Evolutionary conservation across 148 eudicot genomes (phyloP).

Genomic region (Nepenthes gracilis): DNA sequence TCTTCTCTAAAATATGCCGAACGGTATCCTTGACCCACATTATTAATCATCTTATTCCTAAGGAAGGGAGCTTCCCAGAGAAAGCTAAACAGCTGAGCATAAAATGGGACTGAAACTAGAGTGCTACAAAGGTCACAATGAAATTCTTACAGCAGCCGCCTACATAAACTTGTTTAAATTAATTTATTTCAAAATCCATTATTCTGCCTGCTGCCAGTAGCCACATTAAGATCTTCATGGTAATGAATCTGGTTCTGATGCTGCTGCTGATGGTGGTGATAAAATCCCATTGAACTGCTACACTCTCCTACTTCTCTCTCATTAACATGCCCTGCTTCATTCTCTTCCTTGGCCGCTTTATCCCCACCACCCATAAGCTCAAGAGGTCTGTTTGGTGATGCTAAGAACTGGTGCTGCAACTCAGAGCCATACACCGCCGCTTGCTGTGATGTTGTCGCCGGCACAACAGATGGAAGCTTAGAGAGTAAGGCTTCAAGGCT

Average conservation of each 20-base stretch:
- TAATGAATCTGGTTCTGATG: constrained; percentile 20
- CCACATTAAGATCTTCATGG: constrained; percentile 48
- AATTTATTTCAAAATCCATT: constrained; percentile 14
- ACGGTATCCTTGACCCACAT: too few species aligned
- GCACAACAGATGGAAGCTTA: constrained; percentile 78
- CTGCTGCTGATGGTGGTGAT: constrained; percentile 15
- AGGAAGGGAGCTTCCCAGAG: too few species aligned
- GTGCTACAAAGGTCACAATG: too few species aligned
- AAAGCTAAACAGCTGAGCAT: too few species aligned
- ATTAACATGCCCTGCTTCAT: constrained; percentile 15
- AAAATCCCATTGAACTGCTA: constrained; percentile 43
- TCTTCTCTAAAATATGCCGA: too few species aligned
- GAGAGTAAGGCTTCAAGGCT: constrained; percentile 91
- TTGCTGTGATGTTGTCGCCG: constrained; percentile 23
- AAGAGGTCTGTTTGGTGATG: neutral
- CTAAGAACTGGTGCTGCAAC: constrained; percentile 11
- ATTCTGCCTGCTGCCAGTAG: constrained; percentile 25
- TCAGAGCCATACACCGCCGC: constrained; percentile 17
- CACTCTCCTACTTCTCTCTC: constrained; percentile 40
- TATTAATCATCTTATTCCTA: too few species aligned
- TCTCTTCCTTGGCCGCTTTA: constrained; percentile 45
- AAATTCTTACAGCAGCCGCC: too few species aligned
- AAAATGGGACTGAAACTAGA: too few species aligned
- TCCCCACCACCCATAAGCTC: constrained; percentile 18
- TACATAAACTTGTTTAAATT: neutral